These are phyloP conservation scores for Cystobasidium slooffiae DNA, from an alignment of 1,284 basidiomycete genomes.

Conservation along the genomic window DNA sequence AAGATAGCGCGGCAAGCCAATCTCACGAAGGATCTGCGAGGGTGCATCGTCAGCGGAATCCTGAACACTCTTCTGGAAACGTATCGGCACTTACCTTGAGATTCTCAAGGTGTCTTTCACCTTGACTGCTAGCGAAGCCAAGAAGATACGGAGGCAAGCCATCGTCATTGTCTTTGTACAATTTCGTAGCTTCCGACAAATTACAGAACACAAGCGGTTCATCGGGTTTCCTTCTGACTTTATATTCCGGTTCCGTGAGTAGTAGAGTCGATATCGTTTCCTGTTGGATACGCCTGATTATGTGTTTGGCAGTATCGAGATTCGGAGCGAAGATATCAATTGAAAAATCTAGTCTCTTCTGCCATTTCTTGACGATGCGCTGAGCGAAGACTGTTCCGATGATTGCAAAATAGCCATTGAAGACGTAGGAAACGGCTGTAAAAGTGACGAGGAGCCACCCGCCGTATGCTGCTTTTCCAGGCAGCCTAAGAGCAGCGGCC, in stretches of 20 bases:
- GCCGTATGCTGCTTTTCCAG: slow-evolving; percentile 52
- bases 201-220: slow-evolving; percentile 66
- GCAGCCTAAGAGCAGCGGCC: slow-evolving; percentile 53
- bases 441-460: slow-evolving; percentile 53
- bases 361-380: slow-evolving; percentile 60
- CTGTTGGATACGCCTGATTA: slow-evolving; percentile 78
- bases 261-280: slow-evolving; percentile 73
- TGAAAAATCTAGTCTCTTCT: slow-evolving; percentile 74
- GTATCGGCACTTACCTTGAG: slow-evolving; percentile 64
- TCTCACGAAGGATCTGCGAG: slow-evolving; percentile 69
- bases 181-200: slow-evolving; percentile 5
- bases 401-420: slow-evolving; percentile 57
- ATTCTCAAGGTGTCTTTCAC: slow-evolving; percentile 77
- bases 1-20: slow-evolving; percentile 64
- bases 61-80: background rate
- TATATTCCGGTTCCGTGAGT: slow-evolving; percentile 66
- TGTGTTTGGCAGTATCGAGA: slow-evolving; percentile 70
- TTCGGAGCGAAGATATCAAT: slow-evolving; percentile 79
- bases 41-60: background rate
- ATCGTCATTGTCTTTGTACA: slow-evolving; percentile 61
- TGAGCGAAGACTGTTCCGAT: slow-evolving; percentile 49
- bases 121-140: slow-evolving; percentile 69
- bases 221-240: slow-evolving; percentile 63
- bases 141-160: slow-evolving; percentile 68
- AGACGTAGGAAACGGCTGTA: slow-evolving; percentile 61